Base-by-base conservation (phyloP, 2,329 filamentous ascomycete species). In the Neodidymelliopsis sp. region DNA sequence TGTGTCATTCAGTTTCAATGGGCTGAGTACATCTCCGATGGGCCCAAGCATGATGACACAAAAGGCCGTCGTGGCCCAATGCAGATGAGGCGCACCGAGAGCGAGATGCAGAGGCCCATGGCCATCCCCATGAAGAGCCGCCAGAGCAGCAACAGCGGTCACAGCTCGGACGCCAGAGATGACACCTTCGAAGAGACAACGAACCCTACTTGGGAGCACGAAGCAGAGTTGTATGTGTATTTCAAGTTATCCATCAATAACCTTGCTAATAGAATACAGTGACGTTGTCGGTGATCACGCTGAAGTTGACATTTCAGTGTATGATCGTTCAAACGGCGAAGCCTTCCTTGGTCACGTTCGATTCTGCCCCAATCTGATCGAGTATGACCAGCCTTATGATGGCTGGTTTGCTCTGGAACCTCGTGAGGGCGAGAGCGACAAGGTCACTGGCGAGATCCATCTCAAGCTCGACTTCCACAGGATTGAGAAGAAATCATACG, bases 1-100 rank as follows among this genome's bases (percentile, higher is more conserved):
- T 90, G 97, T 41, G 91, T 99, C 9, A 96, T 90, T 50, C 92
- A 97, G 19, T 99, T 97, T 67, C 94, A 99, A 72, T 89, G 91
- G 71, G 96, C 93, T 67, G 94, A 99, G 73, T 88, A 96, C 63
- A 96, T 99, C 46, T 97, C 94, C 1, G 88, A 90, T 46, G 91
- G 91, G 2, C 90, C 92, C 10, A 84, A 87, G 57, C 79, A 84
- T 49, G 82, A 82, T 25, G 79, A 79, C 44, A 40, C 56, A 7
- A 87, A 45, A 67, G 63, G 65, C 39, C 59, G 63, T 7, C 31
- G 66, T 15, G 74, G 65, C 40, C 73, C 75, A 15, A 75, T 81
- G 44, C 73, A 78, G 18, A 81, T 81, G 66, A 83, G 81, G 63
- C 82, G 88, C 48, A 85, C 88, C 54, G 88, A 87, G 49, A 94